Evolutionary conservation across 805 yeast species (phyloP), one percentile per base, ranked within the genome.

Genomic region (Metschnikowia arizonensis): DNA sequence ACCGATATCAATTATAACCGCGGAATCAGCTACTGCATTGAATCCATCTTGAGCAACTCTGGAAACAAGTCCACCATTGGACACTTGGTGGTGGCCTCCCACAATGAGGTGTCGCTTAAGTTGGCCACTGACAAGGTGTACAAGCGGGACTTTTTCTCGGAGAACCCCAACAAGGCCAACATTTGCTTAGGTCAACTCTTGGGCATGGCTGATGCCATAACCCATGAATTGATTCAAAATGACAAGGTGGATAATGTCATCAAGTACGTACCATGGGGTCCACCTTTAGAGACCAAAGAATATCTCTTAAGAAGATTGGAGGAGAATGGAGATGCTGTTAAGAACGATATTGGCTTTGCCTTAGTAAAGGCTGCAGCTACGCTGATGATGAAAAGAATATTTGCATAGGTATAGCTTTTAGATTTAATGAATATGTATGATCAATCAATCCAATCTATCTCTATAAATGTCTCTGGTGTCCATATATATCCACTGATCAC

Each of bases 241-340:
- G 79, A 85, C 53, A 73, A 78, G 36, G 85, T 79, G 36, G 79
- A 76, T 50, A 88, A 88, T 59, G 83, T 90, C 44, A 83, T 91
- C 68, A 91, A 91, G 69, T 90, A 91, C 62, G 97, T 90, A 50
- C 95, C 97, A 14, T 90, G 97, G 97, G 97, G 97, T 8, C 97
- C 97, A 28, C 95, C 96, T 45, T 68, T 80, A 55, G 97, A 91
- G 68, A 89, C 97, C 47, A 88, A 87, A 69, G 96, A 88, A 56
- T 90, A 90, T 62, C 69, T 90, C 50, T 72, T 83, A 50, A 82
- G 98, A 73, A 80, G 98, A 69, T 73, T 90, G 50, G 97, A 90
- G 69, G 98, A 90, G 69, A 90, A 90, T 61, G 97, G 97, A 19
- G 97, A 90, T 65, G 95, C 96, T 8, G 95, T 88, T 5, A 82